A percentile compares a stretch with the other conserved stretches of the same genome.
These are phyloP conservation scores for Erodium maritimum DNA, from an alignment of 345 rosid genomes.

Conservation along the genomic window DNA sequence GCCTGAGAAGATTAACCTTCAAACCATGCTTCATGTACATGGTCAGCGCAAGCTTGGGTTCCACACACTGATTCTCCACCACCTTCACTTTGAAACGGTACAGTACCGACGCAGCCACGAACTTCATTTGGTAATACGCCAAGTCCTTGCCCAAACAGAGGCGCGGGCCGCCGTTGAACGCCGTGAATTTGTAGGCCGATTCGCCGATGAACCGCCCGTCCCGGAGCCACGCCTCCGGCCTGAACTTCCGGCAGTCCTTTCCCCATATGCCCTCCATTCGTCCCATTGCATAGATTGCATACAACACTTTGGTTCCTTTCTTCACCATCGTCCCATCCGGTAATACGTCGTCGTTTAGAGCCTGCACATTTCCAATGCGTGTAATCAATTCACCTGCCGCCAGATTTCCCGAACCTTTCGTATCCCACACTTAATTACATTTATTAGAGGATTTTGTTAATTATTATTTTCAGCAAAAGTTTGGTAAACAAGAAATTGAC, in stretches of 20 bases:
- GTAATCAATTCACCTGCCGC: too few relatives aligned
- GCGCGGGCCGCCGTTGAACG: slow-evolving; percentile 92
- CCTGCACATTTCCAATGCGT: slow-evolving; percentile 20
- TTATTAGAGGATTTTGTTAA: too few relatives aligned
- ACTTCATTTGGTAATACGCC: slow-evolving; percentile 89
- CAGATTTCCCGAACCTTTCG: too few relatives aligned
- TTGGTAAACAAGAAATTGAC: too few relatives aligned
- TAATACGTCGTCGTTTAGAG: slow-evolving; percentile 60
- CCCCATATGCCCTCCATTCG: slow-evolving; percentile 95
- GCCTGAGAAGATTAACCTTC: slow-evolving; percentile 35
- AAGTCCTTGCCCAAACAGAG: slow-evolving; percentile 91
- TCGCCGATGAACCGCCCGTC: slow-evolving; percentile 71
- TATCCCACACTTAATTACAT: too few relatives aligned
- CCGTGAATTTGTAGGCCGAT: slow-evolving; percentile 83
- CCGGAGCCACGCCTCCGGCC: slow-evolving; percentile 87
- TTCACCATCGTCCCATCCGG: slow-evolving; percentile 81
- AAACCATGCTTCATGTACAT: slow-evolving; percentile 91
- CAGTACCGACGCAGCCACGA: slow-evolving; percentile 59
- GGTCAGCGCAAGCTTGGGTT: slow-evolving; percentile 70
- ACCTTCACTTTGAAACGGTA: slow-evolving; percentile 48
- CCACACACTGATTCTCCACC: slow-evolving; percentile 40
- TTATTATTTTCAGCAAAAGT: too few relatives aligned
- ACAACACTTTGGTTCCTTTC: slow-evolving; percentile 79
- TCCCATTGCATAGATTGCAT: slow-evolving; percentile 89
- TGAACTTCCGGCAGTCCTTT: slow-evolving; percentile 61